A percentile compares a stretch with the other conserved stretches of the same genome.
Conservation (phyloP, 1,139 yeast genomes). For the Debaryomyces udenii region DNA sequence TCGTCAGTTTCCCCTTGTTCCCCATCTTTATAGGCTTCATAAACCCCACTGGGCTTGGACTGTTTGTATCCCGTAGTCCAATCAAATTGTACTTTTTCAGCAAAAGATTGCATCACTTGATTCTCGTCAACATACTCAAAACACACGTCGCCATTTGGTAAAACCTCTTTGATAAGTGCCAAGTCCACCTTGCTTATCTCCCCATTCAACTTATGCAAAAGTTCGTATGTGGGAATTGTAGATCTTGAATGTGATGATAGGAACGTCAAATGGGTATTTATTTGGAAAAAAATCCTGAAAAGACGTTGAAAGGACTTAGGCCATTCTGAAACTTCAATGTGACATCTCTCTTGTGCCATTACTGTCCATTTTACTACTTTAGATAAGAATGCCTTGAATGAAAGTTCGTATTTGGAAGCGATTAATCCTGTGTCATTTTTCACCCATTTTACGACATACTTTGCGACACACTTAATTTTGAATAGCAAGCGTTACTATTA, state of each 20-base stretch:
- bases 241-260: slow-evolving; percentile 45
- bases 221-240: slow-evolving; percentile 43
- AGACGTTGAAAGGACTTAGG: slow-evolving; percentile 20
- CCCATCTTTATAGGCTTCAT: slow-evolving; percentile 32
- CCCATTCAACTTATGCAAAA: slow-evolving; percentile 34
- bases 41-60: slow-evolving; percentile 32
- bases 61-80: slow-evolving; percentile 52
- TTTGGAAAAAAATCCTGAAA: slow-evolving; percentile 28
- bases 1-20: slow-evolving; percentile 19
- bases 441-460: slow-evolving; percentile 2
- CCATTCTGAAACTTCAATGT: slow-evolving; percentile 4
- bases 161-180: slow-evolving; percentile 61
- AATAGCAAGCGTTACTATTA: slow-evolving; percentile 9
- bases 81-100: slow-evolving; percentile 36
- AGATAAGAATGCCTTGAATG: no score
- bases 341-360: neutral
- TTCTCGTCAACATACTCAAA: slow-evolving; percentile 74
- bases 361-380: neutral
- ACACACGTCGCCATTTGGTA: slow-evolving; percentile 70
- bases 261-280: slow-evolving; percentile 49
- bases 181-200: slow-evolving; percentile 51
- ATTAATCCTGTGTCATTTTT: neutral
- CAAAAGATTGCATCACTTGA: slow-evolving; percentile 47
- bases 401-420: neutral
- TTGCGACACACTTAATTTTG: neutral